These are phyloP conservation scores for Alliaria petiolata DNA, from an alignment of 345 rosid genomes.

Conservation along the genomic window DNA sequence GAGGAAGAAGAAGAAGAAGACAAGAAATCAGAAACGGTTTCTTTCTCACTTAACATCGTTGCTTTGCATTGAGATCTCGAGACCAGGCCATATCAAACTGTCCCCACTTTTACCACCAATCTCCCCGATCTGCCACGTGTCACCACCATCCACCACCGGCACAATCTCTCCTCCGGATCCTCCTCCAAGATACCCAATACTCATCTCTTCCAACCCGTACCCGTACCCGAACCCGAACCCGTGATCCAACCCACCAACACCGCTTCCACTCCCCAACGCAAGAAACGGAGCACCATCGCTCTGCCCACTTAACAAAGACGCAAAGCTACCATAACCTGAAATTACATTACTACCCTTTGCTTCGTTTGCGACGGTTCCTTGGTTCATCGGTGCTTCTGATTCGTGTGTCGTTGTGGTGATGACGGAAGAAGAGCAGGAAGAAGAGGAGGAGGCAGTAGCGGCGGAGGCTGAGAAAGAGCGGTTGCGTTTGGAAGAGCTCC, in stretches of 20 bases:
- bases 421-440: slow-evolving; percentile 40
- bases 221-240: slow-evolving; percentile 66
- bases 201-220: slow-evolving; percentile 55
- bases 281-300: slow-evolving; percentile 50
- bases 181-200: slow-evolving; percentile 47
- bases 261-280: slow-evolving; percentile 47
- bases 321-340: slow-evolving; percentile 44
- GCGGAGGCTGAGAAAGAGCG: slow-evolving; percentile 37
- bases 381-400: not conserved
- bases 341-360: slow-evolving; percentile 33
- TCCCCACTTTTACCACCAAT: slow-evolving; percentile 47
- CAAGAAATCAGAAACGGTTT: slow-evolving; percentile 5
- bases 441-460: slow-evolving; percentile 38
- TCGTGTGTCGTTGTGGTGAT: slow-evolving; percentile 31
- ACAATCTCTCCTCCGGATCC: too few relatives aligned
- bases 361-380: slow-evolving; percentile 1
- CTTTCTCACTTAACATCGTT: slow-evolving; percentile 56
- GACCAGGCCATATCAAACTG: slow-evolving; percentile 82
- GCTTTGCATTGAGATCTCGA: slow-evolving; percentile 73
- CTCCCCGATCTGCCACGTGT: slow-evolving; percentile 70
- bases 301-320: slow-evolving; percentile 63
- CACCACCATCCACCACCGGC: slow-evolving; percentile 28
- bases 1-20: slow-evolving; percentile 11
- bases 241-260: slow-evolving; percentile 4
- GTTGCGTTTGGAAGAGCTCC: slow-evolving; percentile 41